Conservation (phyloP, 305 asterid genomes). For the Fraxinus dipetala region DNA sequence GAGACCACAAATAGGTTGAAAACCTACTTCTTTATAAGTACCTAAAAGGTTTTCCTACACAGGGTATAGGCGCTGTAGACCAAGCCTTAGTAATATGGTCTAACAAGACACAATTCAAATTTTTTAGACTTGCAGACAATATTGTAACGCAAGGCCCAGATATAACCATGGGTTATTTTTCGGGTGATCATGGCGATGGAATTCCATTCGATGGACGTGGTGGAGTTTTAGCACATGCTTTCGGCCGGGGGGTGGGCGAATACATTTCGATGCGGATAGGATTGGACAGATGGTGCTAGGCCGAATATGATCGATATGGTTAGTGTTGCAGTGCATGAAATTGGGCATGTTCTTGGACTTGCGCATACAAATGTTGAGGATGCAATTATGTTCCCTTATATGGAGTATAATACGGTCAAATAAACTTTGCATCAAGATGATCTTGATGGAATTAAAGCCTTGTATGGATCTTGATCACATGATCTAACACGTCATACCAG, state of each 20-base stretch:
- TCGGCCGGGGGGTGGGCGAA: neutral
- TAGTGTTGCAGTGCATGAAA: neutral
- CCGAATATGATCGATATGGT: neutral
- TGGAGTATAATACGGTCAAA: neutral
- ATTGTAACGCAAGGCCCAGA: neutral
- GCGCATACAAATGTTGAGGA: neutral
- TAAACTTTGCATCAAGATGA: neutral
- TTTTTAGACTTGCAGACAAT: neutral
- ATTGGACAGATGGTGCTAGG: neutral
- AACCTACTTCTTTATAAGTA: neutral
- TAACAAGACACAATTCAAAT: neutral
- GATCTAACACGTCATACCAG: neutral
- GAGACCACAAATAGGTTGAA: neutral
- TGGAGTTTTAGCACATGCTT: neutral
- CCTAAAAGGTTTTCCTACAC: neutral
- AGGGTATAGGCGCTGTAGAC: neutral
- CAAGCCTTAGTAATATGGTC: neutral
- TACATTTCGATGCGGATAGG: neutral
- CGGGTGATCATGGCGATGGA: neutral
- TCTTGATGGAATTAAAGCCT: neutral
- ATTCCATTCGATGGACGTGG: neutral
- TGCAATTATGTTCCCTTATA: neutral
- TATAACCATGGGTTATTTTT: neutral
- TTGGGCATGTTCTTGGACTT: neutral
- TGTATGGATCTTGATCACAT: neutral